These are phyloP conservation scores for Aurantiochytrium sp. DNA, from an alignment of 108 stramenopile species.

Conservation along the genomic window DNA sequence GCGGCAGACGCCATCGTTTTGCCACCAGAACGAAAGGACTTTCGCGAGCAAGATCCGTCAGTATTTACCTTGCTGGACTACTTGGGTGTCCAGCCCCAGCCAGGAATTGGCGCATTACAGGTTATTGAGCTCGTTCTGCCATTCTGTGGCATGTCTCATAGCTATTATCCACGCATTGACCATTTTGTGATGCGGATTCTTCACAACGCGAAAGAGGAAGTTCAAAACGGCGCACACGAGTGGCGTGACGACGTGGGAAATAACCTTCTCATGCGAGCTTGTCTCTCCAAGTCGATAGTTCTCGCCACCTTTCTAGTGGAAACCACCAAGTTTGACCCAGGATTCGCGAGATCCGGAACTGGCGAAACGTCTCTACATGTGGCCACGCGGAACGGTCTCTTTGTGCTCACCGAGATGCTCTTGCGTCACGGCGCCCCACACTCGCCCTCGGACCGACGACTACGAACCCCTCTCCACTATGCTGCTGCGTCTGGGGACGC, in stretches of 20 bases:
- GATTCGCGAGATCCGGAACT: background rate
- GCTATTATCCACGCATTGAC: background rate
- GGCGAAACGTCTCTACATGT: background rate
- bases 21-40: background rate
- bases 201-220: background rate
- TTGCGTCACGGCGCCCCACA: background rate
- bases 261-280: background rate
- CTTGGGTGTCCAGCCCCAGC: background rate
- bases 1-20: background rate
- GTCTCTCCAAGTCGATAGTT: background rate
- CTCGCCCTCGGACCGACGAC: background rate
- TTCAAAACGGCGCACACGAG: background rate
- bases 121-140: background rate
- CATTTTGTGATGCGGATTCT: slow-evolving; percentile 7
- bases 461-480: background rate
- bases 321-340: background rate
- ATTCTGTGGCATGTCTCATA: background rate
- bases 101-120: background rate
- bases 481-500: background rate
- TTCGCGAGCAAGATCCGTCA: background rate
- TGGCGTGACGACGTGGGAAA: background rate
- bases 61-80: background rate
- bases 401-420: background rate
- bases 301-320: background rate
- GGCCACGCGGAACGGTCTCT: background rate